Conservation (phyloP, 495 filamentous ascomycete species). For the Penicillium bialowiezense region DNA sequence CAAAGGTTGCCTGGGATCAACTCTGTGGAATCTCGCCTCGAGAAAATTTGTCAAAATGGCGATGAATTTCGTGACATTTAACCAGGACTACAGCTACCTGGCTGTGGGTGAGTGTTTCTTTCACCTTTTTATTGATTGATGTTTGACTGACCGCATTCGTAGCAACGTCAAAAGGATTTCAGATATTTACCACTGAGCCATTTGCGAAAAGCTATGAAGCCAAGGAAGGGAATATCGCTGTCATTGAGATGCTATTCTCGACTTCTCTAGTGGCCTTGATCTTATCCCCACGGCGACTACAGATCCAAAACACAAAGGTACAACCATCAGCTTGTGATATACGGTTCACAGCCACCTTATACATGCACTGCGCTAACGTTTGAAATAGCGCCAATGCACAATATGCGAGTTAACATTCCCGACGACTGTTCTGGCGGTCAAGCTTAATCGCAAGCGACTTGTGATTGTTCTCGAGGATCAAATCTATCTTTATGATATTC, state of each 20-base stretch:
- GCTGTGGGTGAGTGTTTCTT: constrained; percentile 68
- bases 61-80: constrained; percentile 98
- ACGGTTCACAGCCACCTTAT: background rate
- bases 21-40: background rate
- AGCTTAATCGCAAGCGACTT: constrained; percentile 89
- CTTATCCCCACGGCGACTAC: constrained; percentile 80
- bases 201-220: constrained; percentile 92
- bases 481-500: constrained; percentile 97
- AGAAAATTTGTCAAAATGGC: constrained; percentile 44
- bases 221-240: constrained; percentile 86
- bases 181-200: constrained; percentile 93
- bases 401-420: constrained; percentile 99
- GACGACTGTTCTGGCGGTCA: constrained; percentile 85
- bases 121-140: background rate
- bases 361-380: background rate
- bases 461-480: constrained; percentile 91
- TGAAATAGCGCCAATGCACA: constrained; percentile 74
- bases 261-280: constrained; percentile 96
- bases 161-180: constrained; percentile 89
- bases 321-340: background rate
- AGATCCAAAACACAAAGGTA: constrained; percentile 96
- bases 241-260: constrained; percentile 98
- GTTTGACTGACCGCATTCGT: constrained; percentile 26
- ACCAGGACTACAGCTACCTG: constrained; percentile 96
- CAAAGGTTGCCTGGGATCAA: constrained; percentile 17